A percentile compares a stretch with the other conserved stretches of the same genome.
Conservation (phyloP, 164 flowering plant species). For the Vitis labrusca region DNA sequence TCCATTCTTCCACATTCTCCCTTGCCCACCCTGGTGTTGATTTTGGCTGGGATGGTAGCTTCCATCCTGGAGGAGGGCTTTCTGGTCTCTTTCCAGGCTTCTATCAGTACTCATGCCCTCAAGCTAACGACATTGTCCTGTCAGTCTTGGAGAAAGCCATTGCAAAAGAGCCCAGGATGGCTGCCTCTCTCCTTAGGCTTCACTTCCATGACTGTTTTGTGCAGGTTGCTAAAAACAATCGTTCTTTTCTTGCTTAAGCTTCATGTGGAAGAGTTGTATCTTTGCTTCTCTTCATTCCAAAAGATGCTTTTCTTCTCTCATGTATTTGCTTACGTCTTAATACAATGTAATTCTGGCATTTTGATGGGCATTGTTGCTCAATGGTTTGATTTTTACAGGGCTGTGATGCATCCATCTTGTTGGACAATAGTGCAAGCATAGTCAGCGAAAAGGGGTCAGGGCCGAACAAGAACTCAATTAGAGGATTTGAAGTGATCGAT, state of each 20-base stretch:
- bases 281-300: too few relatives aligned
- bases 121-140: constrained; percentile 74
- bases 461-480: constrained; percentile 72
- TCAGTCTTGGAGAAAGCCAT: constrained; percentile 70
- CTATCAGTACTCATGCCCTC: constrained; percentile 76
- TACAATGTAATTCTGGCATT: too few relatives aligned
- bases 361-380: too few relatives aligned
- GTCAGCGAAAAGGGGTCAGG: constrained; percentile 63
- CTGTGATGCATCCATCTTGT: constrained; percentile 66
- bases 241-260: too few relatives aligned
- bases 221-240: constrained; percentile 45
- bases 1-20: constrained; percentile 36
- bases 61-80: constrained; percentile 18
- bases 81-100: constrained; percentile 52
- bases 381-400: constrained; percentile 49
- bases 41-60: constrained; percentile 40
- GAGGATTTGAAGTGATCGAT: constrained; percentile 83
- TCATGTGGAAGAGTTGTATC: too few relatives aligned
- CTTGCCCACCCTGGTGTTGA: constrained; percentile 49
- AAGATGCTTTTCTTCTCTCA: too few relatives aligned
- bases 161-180: constrained; percentile 65
- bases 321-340: background rate
- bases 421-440: constrained; percentile 55
- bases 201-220: constrained; percentile 96
- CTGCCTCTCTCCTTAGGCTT: constrained; percentile 91